Conservation (phyloP, 495 filamentous ascomycete genomes). For the Talaromyces ruber region DNA sequence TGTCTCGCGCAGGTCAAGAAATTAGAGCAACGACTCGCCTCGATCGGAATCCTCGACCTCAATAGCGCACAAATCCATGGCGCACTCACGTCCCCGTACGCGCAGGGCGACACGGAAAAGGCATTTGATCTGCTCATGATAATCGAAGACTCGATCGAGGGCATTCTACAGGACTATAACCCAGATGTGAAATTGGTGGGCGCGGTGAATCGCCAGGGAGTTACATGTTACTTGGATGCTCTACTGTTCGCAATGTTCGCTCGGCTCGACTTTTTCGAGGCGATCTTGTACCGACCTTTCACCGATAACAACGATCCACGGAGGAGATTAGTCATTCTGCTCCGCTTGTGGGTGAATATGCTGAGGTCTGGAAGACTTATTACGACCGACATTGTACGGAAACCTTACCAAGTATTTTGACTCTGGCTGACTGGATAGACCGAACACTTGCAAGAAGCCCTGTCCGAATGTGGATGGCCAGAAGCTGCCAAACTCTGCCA, state of each 20-base stretch:
- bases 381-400: constrained; percentile 70
- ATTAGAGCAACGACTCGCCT: constrained; percentile 23
- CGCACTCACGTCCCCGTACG: constrained; percentile 55
- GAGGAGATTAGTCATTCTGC: constrained; percentile 59
- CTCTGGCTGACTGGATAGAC: constrained; percentile 51
- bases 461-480: constrained; percentile 86
- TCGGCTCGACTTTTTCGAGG: constrained; percentile 80
- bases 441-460: constrained; percentile 66
- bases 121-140: constrained; percentile 68
- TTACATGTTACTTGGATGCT: constrained; percentile 88
- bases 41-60: constrained; percentile 26
- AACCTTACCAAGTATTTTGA: not conserved
- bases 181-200: constrained; percentile 65
- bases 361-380: constrained; percentile 78
- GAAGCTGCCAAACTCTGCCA: constrained; percentile 69
- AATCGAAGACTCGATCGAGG: constrained; percentile 70
- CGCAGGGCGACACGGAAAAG: constrained; percentile 61
- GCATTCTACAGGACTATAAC: constrained; percentile 66
- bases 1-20: constrained; percentile 21
- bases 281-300: constrained; percentile 69
- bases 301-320: constrained; percentile 51
- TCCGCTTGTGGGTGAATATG: constrained; percentile 91
- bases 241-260: constrained; percentile 98
- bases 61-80: constrained; percentile 52
- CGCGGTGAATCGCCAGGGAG: constrained; percentile 74